A percentile compares a stretch with the other conserved stretches of the same genome.
phyloP scores from a whole-genome alignment of 148 eudicot species.

The Dianthus caryophyllus region DNA sequence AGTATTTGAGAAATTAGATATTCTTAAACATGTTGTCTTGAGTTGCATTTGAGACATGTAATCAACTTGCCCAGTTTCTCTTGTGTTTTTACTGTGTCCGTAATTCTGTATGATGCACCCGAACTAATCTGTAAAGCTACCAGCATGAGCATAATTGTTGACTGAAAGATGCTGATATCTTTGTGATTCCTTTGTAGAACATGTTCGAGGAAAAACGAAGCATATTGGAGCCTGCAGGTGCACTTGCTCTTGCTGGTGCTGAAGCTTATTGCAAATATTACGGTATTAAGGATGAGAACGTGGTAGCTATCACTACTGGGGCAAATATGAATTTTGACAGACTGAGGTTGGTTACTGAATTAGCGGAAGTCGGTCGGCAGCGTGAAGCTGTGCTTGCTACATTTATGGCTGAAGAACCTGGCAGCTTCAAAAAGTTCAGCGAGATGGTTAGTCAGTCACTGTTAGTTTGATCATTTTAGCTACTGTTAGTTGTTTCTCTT shows the following conservation, averaged over 20 bases:
- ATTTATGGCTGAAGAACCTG: constrained; percentile 73
- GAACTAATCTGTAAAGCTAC: no score
- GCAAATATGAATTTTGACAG: constrained; percentile 99
- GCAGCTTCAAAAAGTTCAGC: constrained; percentile 70
- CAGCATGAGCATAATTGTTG: no score
- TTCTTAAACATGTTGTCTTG: no score
- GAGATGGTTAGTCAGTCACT: constrained; percentile 52
- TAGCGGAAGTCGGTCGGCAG: constrained; percentile 96
- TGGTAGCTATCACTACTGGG: constrained; percentile 85
- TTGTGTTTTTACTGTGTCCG: no score
- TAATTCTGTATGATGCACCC: no score
- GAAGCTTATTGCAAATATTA: constrained; percentile 95
- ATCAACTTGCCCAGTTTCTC: no score
- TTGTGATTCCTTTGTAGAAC: constrained; percentile 43
- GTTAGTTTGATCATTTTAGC: not conserved
- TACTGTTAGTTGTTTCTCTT: not conserved
- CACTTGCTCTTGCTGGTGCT: constrained; percentile 99
- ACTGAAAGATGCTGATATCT: constrained; percentile 9
- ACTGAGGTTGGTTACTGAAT: constrained; percentile 89
- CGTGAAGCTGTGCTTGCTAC: constrained; percentile 97
- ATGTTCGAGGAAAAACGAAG: constrained; percentile 99
- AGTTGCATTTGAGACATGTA: no score
- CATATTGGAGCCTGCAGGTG: constrained; percentile 98
- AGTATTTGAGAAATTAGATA: no score
- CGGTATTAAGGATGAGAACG: constrained; percentile 71